Conservation (phyloP, 306 rosid species). For the Prunus salicina region DNA sequence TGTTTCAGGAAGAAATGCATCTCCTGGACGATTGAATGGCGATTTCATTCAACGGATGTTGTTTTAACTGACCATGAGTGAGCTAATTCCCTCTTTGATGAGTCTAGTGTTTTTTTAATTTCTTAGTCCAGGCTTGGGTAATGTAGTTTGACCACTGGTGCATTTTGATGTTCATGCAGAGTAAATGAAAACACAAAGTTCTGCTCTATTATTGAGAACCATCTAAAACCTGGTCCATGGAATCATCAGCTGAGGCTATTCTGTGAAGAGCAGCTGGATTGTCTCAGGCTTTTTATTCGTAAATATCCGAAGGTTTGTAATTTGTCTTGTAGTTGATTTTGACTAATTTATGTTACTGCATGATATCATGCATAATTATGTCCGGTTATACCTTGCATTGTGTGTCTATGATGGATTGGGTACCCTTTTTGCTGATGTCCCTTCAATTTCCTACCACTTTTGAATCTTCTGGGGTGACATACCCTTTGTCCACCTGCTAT, state of each 20-base stretch:
- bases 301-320: slow-evolving; percentile 61
- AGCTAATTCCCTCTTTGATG: slow-evolving; percentile 22
- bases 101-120: neutral
- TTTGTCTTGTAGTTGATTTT: slow-evolving; percentile 9
- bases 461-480: neutral
- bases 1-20: slow-evolving; percentile 68
- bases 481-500: neutral
- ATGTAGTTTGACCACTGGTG: slow-evolving; percentile 18
- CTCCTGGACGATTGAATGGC: slow-evolving; percentile 93
- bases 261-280: slow-evolving; percentile 46
- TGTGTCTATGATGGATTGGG: neutral
- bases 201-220: slow-evolving; percentile 54
- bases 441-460: neutral
- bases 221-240: slow-evolving; percentile 79
- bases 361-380: neutral
- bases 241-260: slow-evolving; percentile 59
- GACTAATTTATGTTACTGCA: neutral
- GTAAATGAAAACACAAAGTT: slow-evolving; percentile 57
- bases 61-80: slow-evolving; percentile 73
- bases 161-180: slow-evolving; percentile 37
- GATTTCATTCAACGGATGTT: slow-evolving; percentile 57
- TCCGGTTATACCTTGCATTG: neutral
- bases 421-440: neutral
- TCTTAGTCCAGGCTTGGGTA: neutral
- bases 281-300: slow-evolving; percentile 71